phyloP scores from a whole-genome alignment of 2,329 filamentous ascomycete species.

The Blastomyces gilchristii region DNA sequence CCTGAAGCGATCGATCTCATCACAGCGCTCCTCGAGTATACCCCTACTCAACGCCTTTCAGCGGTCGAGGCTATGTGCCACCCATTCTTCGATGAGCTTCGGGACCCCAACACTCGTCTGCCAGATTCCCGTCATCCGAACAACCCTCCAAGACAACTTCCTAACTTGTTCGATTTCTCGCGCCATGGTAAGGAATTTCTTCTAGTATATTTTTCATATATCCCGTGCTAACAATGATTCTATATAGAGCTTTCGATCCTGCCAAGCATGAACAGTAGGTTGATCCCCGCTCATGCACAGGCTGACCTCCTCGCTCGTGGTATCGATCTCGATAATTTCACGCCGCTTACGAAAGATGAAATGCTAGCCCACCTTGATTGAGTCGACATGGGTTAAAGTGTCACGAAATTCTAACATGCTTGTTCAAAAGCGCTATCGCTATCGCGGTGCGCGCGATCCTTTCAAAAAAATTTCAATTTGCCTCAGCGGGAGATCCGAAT shows the following conservation, averaged over 20 bases:
- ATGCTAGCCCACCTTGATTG: slow-evolving; percentile 98
- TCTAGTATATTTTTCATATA: slow-evolving; percentile 1
- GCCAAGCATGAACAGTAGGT: slow-evolving; percentile 71
- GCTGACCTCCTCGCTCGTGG: slow-evolving; percentile 63
- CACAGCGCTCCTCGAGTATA: slow-evolving; percentile 88
- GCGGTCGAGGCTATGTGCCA: slow-evolving; percentile 96
- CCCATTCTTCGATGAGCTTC: slow-evolving; percentile 94
- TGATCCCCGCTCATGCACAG: slow-evolving; percentile 76
- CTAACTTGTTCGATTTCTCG: slow-evolving; percentile 83
- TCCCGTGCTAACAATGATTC: slow-evolving; percentile 13
- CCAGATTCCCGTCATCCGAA: slow-evolving; percentile 89
- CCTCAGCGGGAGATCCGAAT: slow-evolving; percentile 21
- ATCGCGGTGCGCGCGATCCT: slow-evolving; percentile 19
- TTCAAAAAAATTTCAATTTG: slow-evolving; percentile 13
- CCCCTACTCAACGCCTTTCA: slow-evolving; percentile 84
- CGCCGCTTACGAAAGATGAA: slow-evolving; percentile 80
- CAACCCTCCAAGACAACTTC: slow-evolving; percentile 68
- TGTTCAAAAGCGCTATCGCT: slow-evolving; percentile 28
- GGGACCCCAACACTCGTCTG: slow-evolving; percentile 80
- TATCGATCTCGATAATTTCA: slow-evolving; percentile 89
- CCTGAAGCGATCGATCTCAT: slow-evolving; percentile 90
- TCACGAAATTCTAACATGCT: slow-evolving; percentile 28
- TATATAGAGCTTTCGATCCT: slow-evolving; percentile 84
- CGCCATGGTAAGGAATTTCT: slow-evolving; percentile 63
- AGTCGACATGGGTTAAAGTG: slow-evolving; percentile 34